Base-by-base conservation (phyloP, 495 filamentous ascomycete species). In the Aspergillus kassunensis region DNA sequence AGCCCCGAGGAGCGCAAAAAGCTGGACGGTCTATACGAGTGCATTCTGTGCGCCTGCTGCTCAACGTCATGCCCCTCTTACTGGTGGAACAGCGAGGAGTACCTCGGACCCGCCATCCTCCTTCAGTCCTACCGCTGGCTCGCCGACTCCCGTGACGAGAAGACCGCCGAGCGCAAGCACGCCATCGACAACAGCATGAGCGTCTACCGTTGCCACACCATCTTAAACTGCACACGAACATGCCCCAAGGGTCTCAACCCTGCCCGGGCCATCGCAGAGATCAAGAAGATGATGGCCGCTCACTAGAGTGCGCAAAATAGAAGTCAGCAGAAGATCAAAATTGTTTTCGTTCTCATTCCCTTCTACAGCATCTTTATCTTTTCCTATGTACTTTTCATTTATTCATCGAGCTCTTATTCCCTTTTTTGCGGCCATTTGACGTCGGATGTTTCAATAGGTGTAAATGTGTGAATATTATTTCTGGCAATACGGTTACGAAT, bases 71-170 rank as follows among this genome's bases (percentile, higher is more conserved):
- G 93, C 78, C 93, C 93, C 2, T 93, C 88, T 7, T 98, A 98
- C 81, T 98, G 93, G 93, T 98, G 93, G 93, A 98, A 98, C 78
- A 83, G 82, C 61, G 90, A 96, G 72, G 91, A 97, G 69, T 98
- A 97, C 80, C 88, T 98, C 23, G 93, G 93, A 52, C 93, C 93
- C 29, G 93, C 93, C 51, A 88, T 98, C 53, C 86, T 98, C 37
- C 78, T 98, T 47, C 93, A 98, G 66, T 93, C 90, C 13, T 98
- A 96, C 83, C 83, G 93, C 53, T 98, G 93, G 93, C 73, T 98
- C 54, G 86, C 84, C 54, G 93, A 98, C 69, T 90, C 85, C 9
- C 83, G 93, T 62, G 93, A 98, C 69, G 87, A 97, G 83, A 80
- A 78, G 65, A 92, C 78, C 65, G 82, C 79, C 56, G 83, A 95